These are phyloP conservation scores for Cryphonectria japonica DNA, from an alignment of 2,329 filamentous ascomycete species.

Conservation along the genomic window DNA sequence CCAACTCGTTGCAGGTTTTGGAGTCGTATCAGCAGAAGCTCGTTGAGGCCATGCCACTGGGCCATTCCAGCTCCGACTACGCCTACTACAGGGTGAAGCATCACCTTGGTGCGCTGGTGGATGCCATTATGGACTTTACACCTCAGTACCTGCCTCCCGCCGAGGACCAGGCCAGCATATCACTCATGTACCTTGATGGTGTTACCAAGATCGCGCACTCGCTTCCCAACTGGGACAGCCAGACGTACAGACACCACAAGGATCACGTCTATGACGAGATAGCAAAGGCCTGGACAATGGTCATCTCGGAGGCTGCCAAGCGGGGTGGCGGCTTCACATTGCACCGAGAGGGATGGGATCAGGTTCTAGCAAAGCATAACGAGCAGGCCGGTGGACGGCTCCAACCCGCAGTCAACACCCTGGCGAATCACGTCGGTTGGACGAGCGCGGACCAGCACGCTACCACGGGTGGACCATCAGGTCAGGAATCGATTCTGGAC, in stretches of 20 bases:
- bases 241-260: conserved; percentile 88
- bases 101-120: conserved; percentile 76
- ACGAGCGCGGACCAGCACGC: conserved; percentile 55
- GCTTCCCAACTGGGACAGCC: conserved; percentile 88
- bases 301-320: conserved; percentile 89
- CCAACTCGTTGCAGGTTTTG: conserved; percentile 79
- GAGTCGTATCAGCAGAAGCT: conserved; percentile 80
- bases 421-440: conserved; percentile 78
- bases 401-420: conserved; percentile 76
- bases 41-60: conserved; percentile 81
- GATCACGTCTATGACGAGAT: conserved; percentile 97
- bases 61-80: conserved; percentile 85
- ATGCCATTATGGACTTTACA: conserved; percentile 91
- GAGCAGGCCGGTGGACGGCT: conserved; percentile 82
- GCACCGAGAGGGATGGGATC: conserved; percentile 91
- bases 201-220: conserved; percentile 89
- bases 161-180: conserved; percentile 81
- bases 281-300: conserved; percentile 87
- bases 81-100: conserved; percentile 91
- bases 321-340: conserved; percentile 87
- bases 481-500: conserved; percentile 62
- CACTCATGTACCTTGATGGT: conserved; percentile 84
- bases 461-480: conserved; percentile 37
- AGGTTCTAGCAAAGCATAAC: conserved; percentile 84
- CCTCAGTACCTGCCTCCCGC: conserved; percentile 93